A percentile compares a stretch with the other conserved stretches of the same genome.
These are phyloP conservation scores for Leishmania gerbilli DNA, from an alignment of 208 protist genomes.

Conservation along the genomic window DNA sequence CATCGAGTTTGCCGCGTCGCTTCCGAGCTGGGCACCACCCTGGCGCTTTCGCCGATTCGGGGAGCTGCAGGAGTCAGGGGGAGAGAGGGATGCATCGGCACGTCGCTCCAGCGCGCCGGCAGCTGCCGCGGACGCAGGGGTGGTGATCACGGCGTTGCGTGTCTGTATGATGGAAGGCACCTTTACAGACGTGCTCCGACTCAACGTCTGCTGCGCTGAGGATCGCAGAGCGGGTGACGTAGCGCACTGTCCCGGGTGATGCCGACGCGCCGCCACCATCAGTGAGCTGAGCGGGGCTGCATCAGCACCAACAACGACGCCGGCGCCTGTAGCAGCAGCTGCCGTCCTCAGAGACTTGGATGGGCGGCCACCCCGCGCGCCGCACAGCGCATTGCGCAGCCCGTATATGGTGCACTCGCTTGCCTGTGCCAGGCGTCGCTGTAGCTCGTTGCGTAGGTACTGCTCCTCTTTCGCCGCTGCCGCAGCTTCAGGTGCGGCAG, in stretches of 20 bases:
- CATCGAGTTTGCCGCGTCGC: background rate
- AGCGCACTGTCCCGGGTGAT: background rate
- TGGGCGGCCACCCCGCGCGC: background rate
- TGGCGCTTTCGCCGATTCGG: background rate
- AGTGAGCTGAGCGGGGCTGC: background rate
- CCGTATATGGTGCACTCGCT: constrained; percentile 8
- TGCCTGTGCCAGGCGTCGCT: constrained; percentile 4
- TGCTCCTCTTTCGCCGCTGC: constrained; percentile 1
- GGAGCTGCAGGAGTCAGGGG: background rate
- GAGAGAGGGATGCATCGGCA: background rate
- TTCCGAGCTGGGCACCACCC: background rate
- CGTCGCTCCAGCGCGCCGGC: background rate
- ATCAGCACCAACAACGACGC: background rate
- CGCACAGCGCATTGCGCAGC: constrained; percentile 4
- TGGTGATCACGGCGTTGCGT: background rate
- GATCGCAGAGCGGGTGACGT: background rate
- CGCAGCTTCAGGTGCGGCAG: background rate
- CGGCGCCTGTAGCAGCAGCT: background rate
- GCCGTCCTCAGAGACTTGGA: background rate
- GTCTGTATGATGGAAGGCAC: background rate
- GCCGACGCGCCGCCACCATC: background rate
- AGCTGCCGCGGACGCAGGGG: background rate
- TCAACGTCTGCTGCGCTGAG: background rate
- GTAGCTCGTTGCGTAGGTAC: constrained; percentile 3
- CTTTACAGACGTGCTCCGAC: background rate